phyloP scores from a whole-genome alignment of 2,329 filamentous ascomycete species.

The Botrytis pseudocinerea region DNA sequence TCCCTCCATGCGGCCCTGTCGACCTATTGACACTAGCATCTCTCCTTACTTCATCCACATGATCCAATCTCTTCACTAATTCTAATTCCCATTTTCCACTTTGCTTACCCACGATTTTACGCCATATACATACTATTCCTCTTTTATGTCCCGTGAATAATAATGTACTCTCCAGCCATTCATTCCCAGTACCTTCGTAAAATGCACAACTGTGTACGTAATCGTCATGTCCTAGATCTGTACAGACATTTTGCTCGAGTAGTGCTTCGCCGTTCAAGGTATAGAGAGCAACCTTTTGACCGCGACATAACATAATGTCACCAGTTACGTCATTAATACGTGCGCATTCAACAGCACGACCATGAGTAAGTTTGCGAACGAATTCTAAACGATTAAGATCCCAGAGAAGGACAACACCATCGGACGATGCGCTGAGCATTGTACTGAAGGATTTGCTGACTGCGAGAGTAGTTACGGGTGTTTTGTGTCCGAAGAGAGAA shows the following conservation, averaged over 20 bases:
- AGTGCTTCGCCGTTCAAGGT: conserved; percentile 85
- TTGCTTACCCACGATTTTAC: conserved; percentile 50
- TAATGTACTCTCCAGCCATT: conserved; percentile 85
- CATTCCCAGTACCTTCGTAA: conserved; percentile 88
- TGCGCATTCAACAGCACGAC: conserved; percentile 67
- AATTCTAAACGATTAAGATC: conserved; percentile 90
- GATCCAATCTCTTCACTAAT: conserved; percentile 78
- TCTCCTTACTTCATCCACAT: conserved; percentile 66
- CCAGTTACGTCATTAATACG: conserved; percentile 88
- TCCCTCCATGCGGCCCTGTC: conserved; percentile 31
- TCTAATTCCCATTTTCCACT: conserved; percentile 71
- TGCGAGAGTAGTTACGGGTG: conserved; percentile 77
- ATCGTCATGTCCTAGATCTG: conserved; percentile 61
- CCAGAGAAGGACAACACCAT: conserved; percentile 87
- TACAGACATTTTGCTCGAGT: conserved; percentile 78
- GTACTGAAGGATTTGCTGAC: conserved; percentile 87
- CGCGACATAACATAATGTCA: conserved; percentile 82
- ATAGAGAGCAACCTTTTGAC: conserved; percentile 73
- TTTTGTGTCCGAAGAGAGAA: conserved; percentile 87
- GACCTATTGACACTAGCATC: conserved; percentile 46
- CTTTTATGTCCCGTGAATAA: conserved; percentile 85
- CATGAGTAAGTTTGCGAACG: conserved; percentile 68
- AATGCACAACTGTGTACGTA: conserved; percentile 81
- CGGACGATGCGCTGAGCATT: conserved; percentile 77
- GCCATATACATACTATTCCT: conserved; percentile 81